A percentile compares a stretch with the other conserved stretches of the same genome.
Conservation (phyloP, 495 filamentous ascomycete species). For the Letharia columbiana region DNA sequence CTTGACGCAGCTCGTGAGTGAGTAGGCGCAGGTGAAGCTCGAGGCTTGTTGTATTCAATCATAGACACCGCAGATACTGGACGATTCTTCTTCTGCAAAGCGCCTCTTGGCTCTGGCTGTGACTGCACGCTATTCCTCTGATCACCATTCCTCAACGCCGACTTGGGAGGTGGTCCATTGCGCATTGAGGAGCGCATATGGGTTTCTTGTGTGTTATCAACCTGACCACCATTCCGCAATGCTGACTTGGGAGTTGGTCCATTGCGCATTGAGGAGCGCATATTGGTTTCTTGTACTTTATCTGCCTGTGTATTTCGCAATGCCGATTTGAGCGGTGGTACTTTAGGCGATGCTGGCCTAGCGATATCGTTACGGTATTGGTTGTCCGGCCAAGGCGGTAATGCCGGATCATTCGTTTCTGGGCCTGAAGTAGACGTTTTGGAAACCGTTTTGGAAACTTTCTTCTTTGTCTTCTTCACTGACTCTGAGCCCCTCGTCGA, state of each 20-base stretch:
- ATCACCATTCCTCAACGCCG: conserved; percentile 11
- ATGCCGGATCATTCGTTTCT: conserved; percentile 8
- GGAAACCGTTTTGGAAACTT: conserved; percentile 9
- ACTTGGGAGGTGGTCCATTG: conserved; percentile 25
- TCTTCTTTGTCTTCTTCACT: conserved; percentile 22
- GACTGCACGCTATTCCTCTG: conserved; percentile 10
- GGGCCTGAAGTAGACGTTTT: conserved; percentile 6
- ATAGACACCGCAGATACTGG: conserved; percentile 25
- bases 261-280: conserved; percentile 37
- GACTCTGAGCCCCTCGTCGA: conserved; percentile 17
- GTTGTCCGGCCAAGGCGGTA: conserved; percentile 17
- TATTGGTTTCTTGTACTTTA: conserved; percentile 24
- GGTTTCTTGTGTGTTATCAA: conserved; percentile 22
- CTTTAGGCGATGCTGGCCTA: conserved; percentile 11
- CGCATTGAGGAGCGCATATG: conserved; percentile 38
- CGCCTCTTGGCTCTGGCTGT: conserved; percentile 25
- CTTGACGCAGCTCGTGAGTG: conserved; percentile 20
- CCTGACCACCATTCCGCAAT: conserved; percentile 6
- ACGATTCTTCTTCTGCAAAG: conserved; percentile 32
- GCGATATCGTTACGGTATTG: conserved; percentile 14
- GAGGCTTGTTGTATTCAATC: conserved; percentile 23
- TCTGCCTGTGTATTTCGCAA: conserved; percentile 29
- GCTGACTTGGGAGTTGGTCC: conserved; percentile 25
- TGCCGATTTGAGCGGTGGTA: conserved; percentile 30
- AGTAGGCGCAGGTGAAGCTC: conserved; percentile 14